Evolutionary conservation across 148 eudicot species (phyloP).

Genomic region (Cornus suecica): DNA sequence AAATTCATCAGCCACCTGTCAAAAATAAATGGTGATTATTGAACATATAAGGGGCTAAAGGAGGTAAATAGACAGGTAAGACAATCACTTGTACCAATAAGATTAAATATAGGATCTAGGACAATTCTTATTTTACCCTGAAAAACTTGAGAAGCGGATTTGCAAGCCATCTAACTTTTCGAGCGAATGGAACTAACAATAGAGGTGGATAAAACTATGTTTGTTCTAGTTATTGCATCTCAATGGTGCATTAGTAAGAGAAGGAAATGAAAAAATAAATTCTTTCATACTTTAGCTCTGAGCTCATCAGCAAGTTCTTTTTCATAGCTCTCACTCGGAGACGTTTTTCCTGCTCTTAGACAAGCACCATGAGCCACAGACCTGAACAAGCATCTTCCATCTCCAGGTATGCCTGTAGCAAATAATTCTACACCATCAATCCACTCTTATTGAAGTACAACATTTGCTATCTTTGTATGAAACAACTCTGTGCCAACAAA

Average conservation of each 20-base stretch:
- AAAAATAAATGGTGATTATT: background rate
- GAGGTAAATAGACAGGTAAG: background rate
- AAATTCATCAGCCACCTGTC: constrained; percentile 80
- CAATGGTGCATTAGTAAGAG: background rate
- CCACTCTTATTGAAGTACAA: background rate
- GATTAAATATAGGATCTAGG: background rate
- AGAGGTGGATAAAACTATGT: background rate
- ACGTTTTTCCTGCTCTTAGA: constrained; percentile 56
- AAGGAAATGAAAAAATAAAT: background rate
- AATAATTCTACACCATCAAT: background rate
- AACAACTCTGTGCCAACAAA: background rate
- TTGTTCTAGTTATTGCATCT: background rate
- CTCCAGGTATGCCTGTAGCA: constrained; percentile 74
- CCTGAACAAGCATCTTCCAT: constrained; percentile 84
- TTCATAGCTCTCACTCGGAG: constrained; percentile 59
- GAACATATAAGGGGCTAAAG: background rate
- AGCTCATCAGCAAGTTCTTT: constrained; percentile 83
- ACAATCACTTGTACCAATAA: background rate
- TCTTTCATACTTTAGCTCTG: constrained; percentile 46
- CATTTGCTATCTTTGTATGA: background rate
- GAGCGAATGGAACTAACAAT: background rate
- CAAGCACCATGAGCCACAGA: constrained; percentile 79
- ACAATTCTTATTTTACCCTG: background rate
- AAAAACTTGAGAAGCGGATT: constrained; percentile 10
- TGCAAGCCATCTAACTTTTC: background rate